A percentile compares a stretch with the other conserved stretches of the same genome.
phyloP scores from a whole-genome alignment of 345 rosid genomes.

The Physaria fendleri region DNA sequence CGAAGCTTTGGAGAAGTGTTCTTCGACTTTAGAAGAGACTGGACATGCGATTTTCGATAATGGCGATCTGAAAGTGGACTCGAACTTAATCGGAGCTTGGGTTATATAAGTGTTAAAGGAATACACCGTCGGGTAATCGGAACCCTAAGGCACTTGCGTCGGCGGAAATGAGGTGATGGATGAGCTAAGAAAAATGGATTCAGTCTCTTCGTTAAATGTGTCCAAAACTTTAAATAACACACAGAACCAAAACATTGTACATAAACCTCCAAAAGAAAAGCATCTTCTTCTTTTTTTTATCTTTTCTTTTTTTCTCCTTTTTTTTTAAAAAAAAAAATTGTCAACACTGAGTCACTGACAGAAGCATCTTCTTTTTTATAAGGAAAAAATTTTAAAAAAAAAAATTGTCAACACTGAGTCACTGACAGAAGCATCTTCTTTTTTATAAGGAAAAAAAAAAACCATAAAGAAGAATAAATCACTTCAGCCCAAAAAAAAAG shows the following conservation, averaged over 20 bases:
- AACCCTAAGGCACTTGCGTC: constrained; percentile 20
- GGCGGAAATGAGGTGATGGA: neutral
- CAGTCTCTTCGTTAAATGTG: constrained; percentile 12
- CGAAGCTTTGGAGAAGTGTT: neutral
- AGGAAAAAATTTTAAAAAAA: neutral
- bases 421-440: neutral
- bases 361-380: neutral
- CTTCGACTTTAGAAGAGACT: neutral
- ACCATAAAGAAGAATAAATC: too few species aligned
- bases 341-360: too few species aligned
- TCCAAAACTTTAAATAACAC: constrained; percentile 15
- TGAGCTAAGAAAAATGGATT: neutral
- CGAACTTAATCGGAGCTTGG: neutral
- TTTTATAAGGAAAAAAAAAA: neutral
- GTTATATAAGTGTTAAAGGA: neutral
- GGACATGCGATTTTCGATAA: constrained; percentile 7
- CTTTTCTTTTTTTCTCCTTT: neutral
- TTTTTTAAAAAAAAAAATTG: neutral
- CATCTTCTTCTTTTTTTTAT: constrained; percentile 9
- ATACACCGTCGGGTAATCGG: neutral
- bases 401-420: neutral
- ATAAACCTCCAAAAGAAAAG: constrained; percentile 23
- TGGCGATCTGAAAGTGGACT: constrained; percentile 19
- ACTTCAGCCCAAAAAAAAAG: too few species aligned
- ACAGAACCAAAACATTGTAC: constrained; percentile 27